Percentiles rank a stretch among this genome's conserved stretches.
phyloP scores from a whole-genome alignment of 2,329 filamentous ascomycete genomes.

The Tolypocladium sp. region DNA sequence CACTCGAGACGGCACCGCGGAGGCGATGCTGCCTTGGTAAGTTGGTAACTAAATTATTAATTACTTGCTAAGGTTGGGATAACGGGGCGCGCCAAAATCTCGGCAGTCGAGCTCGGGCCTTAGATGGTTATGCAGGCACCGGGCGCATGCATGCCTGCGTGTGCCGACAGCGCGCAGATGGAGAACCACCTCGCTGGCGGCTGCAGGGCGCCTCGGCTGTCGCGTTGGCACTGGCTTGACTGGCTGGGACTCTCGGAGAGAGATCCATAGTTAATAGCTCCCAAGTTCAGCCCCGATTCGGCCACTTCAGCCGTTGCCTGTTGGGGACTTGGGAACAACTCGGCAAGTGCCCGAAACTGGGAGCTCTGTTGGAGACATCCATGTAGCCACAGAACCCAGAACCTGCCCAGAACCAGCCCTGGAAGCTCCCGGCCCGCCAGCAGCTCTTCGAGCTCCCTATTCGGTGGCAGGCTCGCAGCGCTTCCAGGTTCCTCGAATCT shows the following conservation, averaged over 20 bases:
- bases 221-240: not conserved
- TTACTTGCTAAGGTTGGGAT: not conserved
- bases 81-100: not conserved
- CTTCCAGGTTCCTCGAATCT: not conserved
- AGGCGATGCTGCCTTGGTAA: not conserved
- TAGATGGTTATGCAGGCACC: not conserved
- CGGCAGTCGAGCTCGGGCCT: not conserved
- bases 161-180: not conserved
- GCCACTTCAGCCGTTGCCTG: not conserved
- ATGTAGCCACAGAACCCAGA: not conserved
- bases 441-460: not conserved
- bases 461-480: not conserved
- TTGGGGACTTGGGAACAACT: not conserved
- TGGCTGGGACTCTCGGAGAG: not conserved
- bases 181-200: not conserved
- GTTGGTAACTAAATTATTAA: not conserved
- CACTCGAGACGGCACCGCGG: not conserved
- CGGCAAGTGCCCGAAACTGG: not conserved
- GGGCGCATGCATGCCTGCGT: not conserved
- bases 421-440: not conserved
- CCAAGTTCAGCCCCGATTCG: not conserved
- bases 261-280: not conserved
- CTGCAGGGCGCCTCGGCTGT: not conserved
- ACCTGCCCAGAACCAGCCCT: not conserved
- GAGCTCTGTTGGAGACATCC: not conserved